Base-by-base conservation (phyloP, 169 alveolate species). In the Theileria sp. region DNA sequence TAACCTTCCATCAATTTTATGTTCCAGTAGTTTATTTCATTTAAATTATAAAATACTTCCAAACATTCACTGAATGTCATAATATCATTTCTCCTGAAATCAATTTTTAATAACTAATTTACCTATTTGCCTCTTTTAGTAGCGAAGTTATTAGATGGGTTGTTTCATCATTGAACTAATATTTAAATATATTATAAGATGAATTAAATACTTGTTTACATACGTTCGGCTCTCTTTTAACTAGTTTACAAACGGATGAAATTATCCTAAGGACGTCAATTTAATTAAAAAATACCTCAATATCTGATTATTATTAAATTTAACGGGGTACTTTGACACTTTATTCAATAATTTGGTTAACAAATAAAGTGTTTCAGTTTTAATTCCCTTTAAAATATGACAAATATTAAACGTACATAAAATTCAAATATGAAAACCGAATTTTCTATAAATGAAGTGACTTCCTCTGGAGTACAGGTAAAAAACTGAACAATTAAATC, bases 401-500 rank as follows among this genome's bases (percentile, higher is more conserved):
- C 0, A 34, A 62, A 4, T 9, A 0, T 9, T 49, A 17, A 71
- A 58, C 87, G 28, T 28, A 79, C 87, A 44, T 81, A 81, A 56
- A 23, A 73, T 15, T 75, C 54, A n/a, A 30, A 25, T 36, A 62
- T 62, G 17, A 30, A 32, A 10, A 54, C 79, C 2, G 74, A 79
- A 68, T 77, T 74, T 23, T 75, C 75, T 8, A 65, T 23, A 60
- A 81, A 81, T 15, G 58, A 26, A 9, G 79, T 60, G 17, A 81
- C 25, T 10, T 81, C 88, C 38, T 73, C 84, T 30, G 88, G 88
- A 15, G 67, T 74, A 17, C 76, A 78, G 21, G 51, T 44, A 4
- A 25, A 23, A 70, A 3, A n/a, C 80, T 73, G 44, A 73, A 73
- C 10, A 17, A 3, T n/a, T n/a, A 54, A 13, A 60, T 28, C 5